These are phyloP conservation scores for Hypoxylon sp. DNA, from an alignment of 2,329 filamentous ascomycete species.

Conservation along the genomic window DNA sequence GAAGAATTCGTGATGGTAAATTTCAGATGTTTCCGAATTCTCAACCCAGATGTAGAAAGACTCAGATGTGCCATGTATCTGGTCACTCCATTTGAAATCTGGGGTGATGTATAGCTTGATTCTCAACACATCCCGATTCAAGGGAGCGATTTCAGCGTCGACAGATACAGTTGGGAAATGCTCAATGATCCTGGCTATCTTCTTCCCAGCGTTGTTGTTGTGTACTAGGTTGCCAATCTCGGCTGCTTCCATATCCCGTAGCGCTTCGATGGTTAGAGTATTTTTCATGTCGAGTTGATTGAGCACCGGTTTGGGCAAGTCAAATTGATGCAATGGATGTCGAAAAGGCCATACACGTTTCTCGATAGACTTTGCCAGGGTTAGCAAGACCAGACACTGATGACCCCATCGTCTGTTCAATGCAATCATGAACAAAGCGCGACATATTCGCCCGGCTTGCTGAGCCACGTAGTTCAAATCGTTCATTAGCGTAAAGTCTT, in stretches of 20 bases:
- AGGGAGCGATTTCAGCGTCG: slow-evolving; percentile 93
- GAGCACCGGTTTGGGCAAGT: slow-evolving; percentile 85
- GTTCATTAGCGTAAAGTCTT: slow-evolving; percentile 94
- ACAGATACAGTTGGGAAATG: slow-evolving; percentile 94
- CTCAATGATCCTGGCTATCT: slow-evolving; percentile 83
- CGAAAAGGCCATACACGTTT: slow-evolving; percentile 95
- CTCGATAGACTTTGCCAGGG: slow-evolving; percentile 96
- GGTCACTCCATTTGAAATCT: slow-evolving; percentile 95
- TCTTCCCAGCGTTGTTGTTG: slow-evolving; percentile 88
- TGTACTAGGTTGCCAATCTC: slow-evolving; percentile 94
- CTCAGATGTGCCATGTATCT: slow-evolving; percentile 92
- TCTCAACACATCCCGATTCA: slow-evolving; percentile 95
- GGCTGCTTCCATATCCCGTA: slow-evolving; percentile 92
- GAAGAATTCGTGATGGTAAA: slow-evolving; percentile 98
- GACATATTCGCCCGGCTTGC: slow-evolving; percentile 93
- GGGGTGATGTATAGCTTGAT: slow-evolving; percentile 89
- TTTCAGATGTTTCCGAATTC: slow-evolving; percentile 96
- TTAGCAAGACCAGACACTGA: slow-evolving; percentile 91
- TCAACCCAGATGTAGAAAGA: slow-evolving; percentile 99
- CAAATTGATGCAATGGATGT: slow-evolving; percentile 95
- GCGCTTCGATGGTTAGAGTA: slow-evolving; percentile 79
- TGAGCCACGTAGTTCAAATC: slow-evolving; percentile 96
- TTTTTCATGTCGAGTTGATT: slow-evolving; percentile 89
- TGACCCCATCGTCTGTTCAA: slow-evolving; percentile 96
- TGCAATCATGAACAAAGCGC: slow-evolving; percentile 97